Evolutionary conservation across 2,329 filamentous ascomycete species (phyloP).

Genomic region (Herpotrichia juniperi): DNA sequence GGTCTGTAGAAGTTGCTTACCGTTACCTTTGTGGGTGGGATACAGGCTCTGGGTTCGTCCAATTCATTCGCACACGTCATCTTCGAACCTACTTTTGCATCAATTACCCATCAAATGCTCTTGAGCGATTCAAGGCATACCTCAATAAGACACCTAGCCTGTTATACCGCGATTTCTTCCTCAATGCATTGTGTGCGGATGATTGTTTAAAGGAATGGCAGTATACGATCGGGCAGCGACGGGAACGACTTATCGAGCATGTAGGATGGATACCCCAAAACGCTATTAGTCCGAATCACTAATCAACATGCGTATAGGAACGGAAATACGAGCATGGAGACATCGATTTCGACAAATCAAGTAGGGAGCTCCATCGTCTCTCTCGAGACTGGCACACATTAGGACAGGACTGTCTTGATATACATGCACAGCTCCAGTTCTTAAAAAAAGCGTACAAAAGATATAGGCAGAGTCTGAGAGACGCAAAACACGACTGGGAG

Average conservation of each 20-base stretch:
- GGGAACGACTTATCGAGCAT: conserved; percentile 16
- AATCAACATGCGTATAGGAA: conserved; percentile 7
- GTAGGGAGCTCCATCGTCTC: conserved; percentile 21
- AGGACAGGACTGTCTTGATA: conserved; percentile 23
- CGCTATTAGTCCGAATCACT: no score
- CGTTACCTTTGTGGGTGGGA: conserved; percentile 29
- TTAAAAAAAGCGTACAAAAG: conserved; percentile 17
- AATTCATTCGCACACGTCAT: conserved; percentile 16
- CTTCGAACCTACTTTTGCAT: conserved; percentile 27
- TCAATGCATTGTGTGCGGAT: conserved; percentile 24
- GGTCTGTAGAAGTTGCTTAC: conserved; percentile 23
- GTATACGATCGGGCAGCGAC: conserved; percentile 19
- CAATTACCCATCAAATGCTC: conserved; percentile 22
- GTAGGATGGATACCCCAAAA: conserved; percentile 5
- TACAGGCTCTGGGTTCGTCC: conserved; percentile 22
- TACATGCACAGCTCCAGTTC: conserved; percentile 22
- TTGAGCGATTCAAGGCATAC: conserved; percentile 11
- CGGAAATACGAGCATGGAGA: conserved; percentile 12
- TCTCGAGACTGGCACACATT: conserved; percentile 27
- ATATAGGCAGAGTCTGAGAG: conserved; percentile 5
- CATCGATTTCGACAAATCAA: conserved; percentile 18
- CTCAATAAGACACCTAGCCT: conserved; percentile 11
- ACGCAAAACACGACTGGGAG: conserved; percentile 8
- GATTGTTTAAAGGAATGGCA: conserved; percentile 28
- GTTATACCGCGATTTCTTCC: conserved; percentile 23